Evolutionary conservation across 2,329 filamentous ascomycete genomes (phyloP).

Genomic region (Neocucurbitaria cava): DNA sequence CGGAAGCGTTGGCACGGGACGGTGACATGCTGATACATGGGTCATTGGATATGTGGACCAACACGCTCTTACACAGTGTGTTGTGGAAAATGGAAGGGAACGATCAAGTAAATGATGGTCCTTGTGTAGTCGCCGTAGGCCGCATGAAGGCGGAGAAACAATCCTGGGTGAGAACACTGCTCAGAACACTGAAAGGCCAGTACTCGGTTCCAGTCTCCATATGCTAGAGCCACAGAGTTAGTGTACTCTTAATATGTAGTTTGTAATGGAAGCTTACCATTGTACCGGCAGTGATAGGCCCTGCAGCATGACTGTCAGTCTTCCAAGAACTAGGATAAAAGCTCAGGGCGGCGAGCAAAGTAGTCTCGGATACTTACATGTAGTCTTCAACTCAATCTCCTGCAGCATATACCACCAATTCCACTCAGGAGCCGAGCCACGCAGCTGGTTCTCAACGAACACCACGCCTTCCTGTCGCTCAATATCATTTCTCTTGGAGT

Average conservation of each 20-base stretch:
- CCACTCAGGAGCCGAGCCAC: slow-evolving; percentile 27
- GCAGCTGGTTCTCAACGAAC: not conserved
- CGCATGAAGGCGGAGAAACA: slow-evolving; percentile 15
- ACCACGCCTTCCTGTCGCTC: not conserved
- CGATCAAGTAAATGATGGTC: not conserved
- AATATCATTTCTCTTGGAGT: slow-evolving; percentile 10
- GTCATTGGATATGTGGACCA: not conserved
- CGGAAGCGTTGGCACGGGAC: too few relatives aligned
- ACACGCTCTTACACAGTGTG: not conserved
- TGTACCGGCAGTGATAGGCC: slow-evolving; percentile 21
- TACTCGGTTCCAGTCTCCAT: slow-evolving; percentile 25
- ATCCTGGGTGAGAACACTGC: slow-evolving; percentile 25
- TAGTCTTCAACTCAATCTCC: slow-evolving; percentile 14
- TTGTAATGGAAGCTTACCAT: not conserved
- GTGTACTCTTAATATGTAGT: not conserved
- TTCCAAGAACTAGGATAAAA: not conserved
- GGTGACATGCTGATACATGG: not conserved
- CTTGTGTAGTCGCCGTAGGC: not conserved
- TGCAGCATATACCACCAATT: slow-evolving; percentile 36
- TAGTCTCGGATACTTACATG: slow-evolving; percentile 20
- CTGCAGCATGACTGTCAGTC: slow-evolving; percentile 2
- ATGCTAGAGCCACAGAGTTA: slow-evolving; percentile 1
- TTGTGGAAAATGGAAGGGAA: not conserved
- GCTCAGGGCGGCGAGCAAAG: not conserved
- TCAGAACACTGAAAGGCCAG: slow-evolving; percentile 28